Percentiles rank a stretch among this genome's conserved stretches.
Evolutionary conservation across 495 filamentous ascomycete genomes (phyloP).

Genomic region (Aspergillus kassunensis): DNA sequence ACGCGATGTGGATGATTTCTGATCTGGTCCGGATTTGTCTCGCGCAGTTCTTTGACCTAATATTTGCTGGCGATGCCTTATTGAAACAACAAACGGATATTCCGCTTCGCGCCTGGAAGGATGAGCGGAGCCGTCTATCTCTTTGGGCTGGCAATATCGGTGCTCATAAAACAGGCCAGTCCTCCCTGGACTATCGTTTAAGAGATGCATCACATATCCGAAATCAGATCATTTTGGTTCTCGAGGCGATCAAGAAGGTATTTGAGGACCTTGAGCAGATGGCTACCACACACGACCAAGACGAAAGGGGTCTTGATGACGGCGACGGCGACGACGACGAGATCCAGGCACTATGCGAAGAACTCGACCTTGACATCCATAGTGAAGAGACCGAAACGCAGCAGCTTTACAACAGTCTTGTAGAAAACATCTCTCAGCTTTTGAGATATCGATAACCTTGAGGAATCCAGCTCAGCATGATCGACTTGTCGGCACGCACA

Average conservation of each 20-base stretch:
- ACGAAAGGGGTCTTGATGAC: not conserved
- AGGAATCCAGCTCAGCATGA: slow-evolving; percentile 24
- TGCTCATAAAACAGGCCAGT: slow-evolving; percentile 34
- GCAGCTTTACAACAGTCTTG: not conserved
- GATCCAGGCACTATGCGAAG: not conserved
- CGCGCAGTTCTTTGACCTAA: not conserved
- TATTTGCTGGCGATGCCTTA: too few species aligned
- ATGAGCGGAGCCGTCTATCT: slow-evolving; percentile 37
- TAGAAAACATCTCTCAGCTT: slow-evolving; percentile 13
- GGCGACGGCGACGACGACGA: not conserved
- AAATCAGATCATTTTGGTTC: slow-evolving; percentile 30
- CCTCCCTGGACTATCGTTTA: slow-evolving; percentile 43
- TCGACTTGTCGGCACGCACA: not conserved
- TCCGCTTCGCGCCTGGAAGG: slow-evolving; percentile 13
- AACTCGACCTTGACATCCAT: too few species aligned
- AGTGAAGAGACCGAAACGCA: not conserved
- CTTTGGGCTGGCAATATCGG: slow-evolving; percentile 45
- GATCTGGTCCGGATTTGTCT: not conserved
- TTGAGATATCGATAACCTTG: slow-evolving; percentile 24
- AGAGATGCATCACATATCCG: slow-evolving; percentile 42
- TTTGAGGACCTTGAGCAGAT: not conserved
- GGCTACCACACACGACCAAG: too few species aligned
- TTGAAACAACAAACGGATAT: slow-evolving; percentile 10
- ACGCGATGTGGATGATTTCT: not conserved
- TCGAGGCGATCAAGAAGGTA: slow-evolving; percentile 16